Percentiles rank a stretch among this genome's conserved stretches.
Evolutionary conservation across 2,329 filamentous ascomycete genomes (phyloP).

Genomic region (Cladosporium sphaerospermum): DNA sequence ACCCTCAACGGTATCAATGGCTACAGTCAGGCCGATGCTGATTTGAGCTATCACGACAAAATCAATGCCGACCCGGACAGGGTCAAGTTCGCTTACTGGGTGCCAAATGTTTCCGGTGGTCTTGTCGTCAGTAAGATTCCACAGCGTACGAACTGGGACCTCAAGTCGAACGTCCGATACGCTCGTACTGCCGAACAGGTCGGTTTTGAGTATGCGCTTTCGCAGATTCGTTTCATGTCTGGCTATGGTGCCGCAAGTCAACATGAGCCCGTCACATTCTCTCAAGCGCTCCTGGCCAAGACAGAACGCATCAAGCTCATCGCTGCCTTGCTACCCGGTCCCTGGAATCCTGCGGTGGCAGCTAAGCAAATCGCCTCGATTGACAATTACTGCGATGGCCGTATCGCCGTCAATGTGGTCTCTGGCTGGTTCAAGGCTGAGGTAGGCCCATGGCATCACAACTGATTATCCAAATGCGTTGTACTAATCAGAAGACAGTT

Average conservation of each 20-base stretch:
- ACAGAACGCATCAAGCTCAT: conserved; percentile 48
- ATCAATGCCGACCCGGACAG: conserved; percentile 40
- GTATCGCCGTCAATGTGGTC: conserved; percentile 48
- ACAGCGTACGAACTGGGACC: conserved; percentile 45
- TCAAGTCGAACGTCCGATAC: conserved; percentile 44
- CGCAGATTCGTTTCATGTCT: conserved; percentile 49
- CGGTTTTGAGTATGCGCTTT: conserved; percentile 48
- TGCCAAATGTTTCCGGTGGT: conserved; percentile 49
- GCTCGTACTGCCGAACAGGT: conserved; percentile 43
- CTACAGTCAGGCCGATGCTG: background rate
- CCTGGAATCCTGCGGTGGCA: conserved; percentile 47
- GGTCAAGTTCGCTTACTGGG: conserved; percentile 48
- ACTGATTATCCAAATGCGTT: background rate
- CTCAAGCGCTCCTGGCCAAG: conserved; percentile 43
- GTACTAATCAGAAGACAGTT: conserved; percentile 28
- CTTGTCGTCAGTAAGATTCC: conserved; percentile 49
- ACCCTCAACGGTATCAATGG: conserved; percentile 14
- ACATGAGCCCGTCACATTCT: conserved; percentile 49
- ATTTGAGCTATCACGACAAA: conserved; percentile 30
- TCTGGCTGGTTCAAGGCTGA: conserved; percentile 51
- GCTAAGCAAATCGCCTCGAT: conserved; percentile 51
- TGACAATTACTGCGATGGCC: conserved; percentile 47
- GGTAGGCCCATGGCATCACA: conserved; percentile 15
- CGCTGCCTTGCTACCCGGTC: conserved; percentile 46
- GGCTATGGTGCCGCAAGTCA: conserved; percentile 40